These are phyloP conservation scores for Kalmanozyma brasiliensis DNA, from an alignment of 1,284 basidiomycete genomes.

Conservation along the genomic window DNA sequence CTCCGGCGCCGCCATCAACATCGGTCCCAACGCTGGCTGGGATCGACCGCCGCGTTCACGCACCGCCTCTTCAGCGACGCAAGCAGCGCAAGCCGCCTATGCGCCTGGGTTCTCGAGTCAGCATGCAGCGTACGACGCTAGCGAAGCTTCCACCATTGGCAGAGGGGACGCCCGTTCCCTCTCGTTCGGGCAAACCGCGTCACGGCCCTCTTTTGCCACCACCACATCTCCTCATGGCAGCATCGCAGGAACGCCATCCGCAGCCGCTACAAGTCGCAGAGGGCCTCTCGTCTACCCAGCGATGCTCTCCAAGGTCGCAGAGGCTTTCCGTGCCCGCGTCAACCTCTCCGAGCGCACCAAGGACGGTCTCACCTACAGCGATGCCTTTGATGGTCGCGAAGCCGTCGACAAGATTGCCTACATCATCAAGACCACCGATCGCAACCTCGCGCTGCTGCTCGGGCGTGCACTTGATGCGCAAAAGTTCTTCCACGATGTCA, in stretches of 20 bases:
- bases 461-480: slow-evolving; percentile 96
- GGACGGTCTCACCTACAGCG: slow-evolving; percentile 94
- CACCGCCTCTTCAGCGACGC: slow-evolving; percentile 54
- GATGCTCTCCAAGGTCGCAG: slow-evolving; percentile 90
- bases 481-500: slow-evolving; percentile 99
- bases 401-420: slow-evolving; percentile 96
- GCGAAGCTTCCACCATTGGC: slow-evolving; percentile 26
- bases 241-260: slow-evolving; percentile 17
- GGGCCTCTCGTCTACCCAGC: slow-evolving; percentile 84
- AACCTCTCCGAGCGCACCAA: slow-evolving; percentile 82
- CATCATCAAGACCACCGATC: slow-evolving; percentile 97
- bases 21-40: slow-evolving; percentile 24
- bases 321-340: slow-evolving; percentile 88
- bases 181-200: slow-evolving; percentile 38
- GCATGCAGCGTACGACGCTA: slow-evolving; percentile 27
- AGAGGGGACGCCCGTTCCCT: slow-evolving; percentile 48
- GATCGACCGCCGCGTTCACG: slow-evolving; percentile 49
- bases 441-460: slow-evolving; percentile 91
- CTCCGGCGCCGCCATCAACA: slow-evolving; percentile 18
- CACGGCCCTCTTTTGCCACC: slow-evolving; percentile 28
- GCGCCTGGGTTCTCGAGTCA: slow-evolving; percentile 40
- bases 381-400: slow-evolving; percentile 94
- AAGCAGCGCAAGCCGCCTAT: slow-evolving; percentile 55
- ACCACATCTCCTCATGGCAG: slow-evolving; percentile 45
- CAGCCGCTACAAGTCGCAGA: slow-evolving; percentile 25